phyloP scores from a whole-genome alignment of 495 filamentous ascomycete genomes.

The Hypoxylon crocopeplum region DNA sequence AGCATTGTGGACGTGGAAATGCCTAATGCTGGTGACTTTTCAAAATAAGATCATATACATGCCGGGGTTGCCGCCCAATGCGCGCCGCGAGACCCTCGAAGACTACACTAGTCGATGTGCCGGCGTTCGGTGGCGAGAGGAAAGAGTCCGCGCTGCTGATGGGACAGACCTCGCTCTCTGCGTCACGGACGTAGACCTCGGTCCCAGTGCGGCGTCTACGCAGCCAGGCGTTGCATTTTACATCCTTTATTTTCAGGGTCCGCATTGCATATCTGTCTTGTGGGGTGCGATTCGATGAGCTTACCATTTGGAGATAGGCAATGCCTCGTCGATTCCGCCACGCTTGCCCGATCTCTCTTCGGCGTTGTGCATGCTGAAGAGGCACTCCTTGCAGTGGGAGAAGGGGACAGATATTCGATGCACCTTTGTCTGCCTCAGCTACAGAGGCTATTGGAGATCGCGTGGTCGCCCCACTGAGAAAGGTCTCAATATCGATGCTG shows the following conservation, averaged over 20 bases:
- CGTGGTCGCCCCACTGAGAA: conserved; percentile 69
- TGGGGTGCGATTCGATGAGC: conserved; percentile 26
- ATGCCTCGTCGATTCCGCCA: conserved; percentile 72
- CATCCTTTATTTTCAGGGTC: conserved; percentile 68
- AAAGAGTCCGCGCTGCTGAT: conserved; percentile 60
- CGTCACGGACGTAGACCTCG: conserved; percentile 34
- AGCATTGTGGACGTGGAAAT: conserved; percentile 79
- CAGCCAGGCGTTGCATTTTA: conserved; percentile 43
- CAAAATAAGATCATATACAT: conserved; percentile 89
- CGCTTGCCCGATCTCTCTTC: conserved; percentile 72
- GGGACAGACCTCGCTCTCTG: conserved; percentile 58
- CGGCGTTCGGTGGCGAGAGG: conserved; percentile 69
- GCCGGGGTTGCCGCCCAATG: conserved; percentile 70
- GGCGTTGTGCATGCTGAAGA: conserved; percentile 50
- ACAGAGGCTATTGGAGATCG: conserved; percentile 83
- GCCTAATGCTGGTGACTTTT: conserved; percentile 77
- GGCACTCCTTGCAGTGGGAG: conserved; percentile 32
- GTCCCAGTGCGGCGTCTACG: conserved; percentile 17
- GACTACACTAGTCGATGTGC: conserved; percentile 65
- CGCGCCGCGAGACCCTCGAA: conserved; percentile 62
- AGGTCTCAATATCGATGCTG: conserved; percentile 69
- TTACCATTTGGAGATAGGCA: conserved; percentile 54
- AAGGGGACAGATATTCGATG: conserved; percentile 45
- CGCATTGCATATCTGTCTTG: conserved; percentile 22
- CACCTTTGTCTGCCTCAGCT: conserved; percentile 71